Evolutionary conservation across 768 basidiomycete genomes (phyloP), one percentile per base, ranked within the genome.

Genomic region (Termitomyces sp.): DNA sequence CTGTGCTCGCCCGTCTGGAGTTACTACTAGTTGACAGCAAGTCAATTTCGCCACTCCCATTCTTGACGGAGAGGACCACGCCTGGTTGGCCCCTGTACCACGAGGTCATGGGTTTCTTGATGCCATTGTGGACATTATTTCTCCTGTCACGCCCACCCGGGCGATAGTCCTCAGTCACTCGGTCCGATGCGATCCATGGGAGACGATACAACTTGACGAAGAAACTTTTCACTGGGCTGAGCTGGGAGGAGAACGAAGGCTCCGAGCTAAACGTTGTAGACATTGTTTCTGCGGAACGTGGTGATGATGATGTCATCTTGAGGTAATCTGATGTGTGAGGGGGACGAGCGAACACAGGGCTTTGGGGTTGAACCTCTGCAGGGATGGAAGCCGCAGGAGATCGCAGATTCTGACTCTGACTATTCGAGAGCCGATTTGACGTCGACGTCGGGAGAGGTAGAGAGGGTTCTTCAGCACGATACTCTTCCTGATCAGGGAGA

Each of bases 121-220:
- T 46, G 17, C 52, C 40, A 53, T 63, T 47, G 49, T 52, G 54
- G 56, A 45, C 57, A 57, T 55, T 37, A 44, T 52, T 53, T 35
- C 52, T 55, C 41, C 55, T 47, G 52, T 64, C 54, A 53, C 43
- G 67, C 53, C 67, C 67, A 10, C 67, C 72, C 0, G 80, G 78
- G 14, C 73, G 61, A 56, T 81, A 80, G 55, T 76, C 74, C 8
- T 73, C 68, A 1, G 78, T 78, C 56, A 81, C 74, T 46, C 79
- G 71, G 2, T 70, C 66, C 4, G 69, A 63, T 7, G 79, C 70
- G 8, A 79, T 63, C 80, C 80, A 81, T 1, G 80, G 80, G 48
- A 82, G 71, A 17, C 67, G 59, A 47, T 78, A 75, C 3, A 82
- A 30, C 2, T 64, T 70, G 7, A 70, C 62, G 52, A 79, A 64